Evolutionary conservation across 805 yeast genomes (phyloP).

Genomic region (Grigorovia jiainica): DNA sequence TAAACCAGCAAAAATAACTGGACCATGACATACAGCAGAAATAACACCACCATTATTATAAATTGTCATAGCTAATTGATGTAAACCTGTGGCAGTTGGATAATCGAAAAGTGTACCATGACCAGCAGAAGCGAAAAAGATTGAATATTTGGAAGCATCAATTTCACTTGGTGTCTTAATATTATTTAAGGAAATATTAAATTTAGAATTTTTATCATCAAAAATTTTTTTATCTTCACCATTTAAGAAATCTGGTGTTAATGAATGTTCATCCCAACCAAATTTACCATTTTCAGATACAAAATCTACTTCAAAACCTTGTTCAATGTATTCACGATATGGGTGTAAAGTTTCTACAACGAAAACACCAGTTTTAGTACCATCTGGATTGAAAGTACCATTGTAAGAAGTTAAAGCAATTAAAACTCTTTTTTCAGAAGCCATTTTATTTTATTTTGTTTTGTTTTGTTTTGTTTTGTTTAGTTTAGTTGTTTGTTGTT

Average conservation of each 20-base stretch:
- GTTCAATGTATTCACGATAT: conserved; percentile 35
- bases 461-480: neutral
- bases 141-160: conserved; percentile 38
- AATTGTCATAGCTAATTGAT: conserved; percentile 36
- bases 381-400: conserved; percentile 46
- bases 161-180: conserved; percentile 42
- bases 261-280: conserved; percentile 50
- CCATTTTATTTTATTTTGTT: neutral
- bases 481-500: neutral
- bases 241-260: conserved; percentile 30
- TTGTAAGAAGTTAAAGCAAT: conserved; percentile 36
- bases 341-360: conserved; percentile 54
- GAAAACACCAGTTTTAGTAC: conserved; percentile 50
- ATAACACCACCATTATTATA: conserved; percentile 46
- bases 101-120: conserved; percentile 54
- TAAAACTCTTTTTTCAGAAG: conserved; percentile 26
- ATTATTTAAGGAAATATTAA: conserved; percentile 31
- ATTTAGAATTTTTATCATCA: conserved; percentile 33
- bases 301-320: conserved; percentile 45
- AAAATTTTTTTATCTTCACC: conserved; percentile 36
- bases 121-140: conserved; percentile 58
- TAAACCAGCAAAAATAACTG: conserved; percentile 42
- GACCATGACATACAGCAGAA: conserved; percentile 62
- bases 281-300: conserved; percentile 50
- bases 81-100: conserved; percentile 42